Evolutionary conservation across 2,329 filamentous ascomycete species (phyloP).

Genomic region (Lasiodiplodia hormozganensis): DNA sequence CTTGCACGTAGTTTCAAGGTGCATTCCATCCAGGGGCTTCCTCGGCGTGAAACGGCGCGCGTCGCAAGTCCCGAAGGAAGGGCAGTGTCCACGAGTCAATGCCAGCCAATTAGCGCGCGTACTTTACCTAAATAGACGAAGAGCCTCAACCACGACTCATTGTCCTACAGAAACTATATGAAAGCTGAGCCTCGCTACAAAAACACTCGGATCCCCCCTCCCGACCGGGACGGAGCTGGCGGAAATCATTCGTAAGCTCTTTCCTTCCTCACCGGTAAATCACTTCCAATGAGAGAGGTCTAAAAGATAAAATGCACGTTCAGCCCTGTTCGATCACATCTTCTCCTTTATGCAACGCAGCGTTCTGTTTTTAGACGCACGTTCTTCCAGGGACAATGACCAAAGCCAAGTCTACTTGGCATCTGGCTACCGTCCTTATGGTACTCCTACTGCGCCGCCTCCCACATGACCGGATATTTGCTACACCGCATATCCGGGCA

Average conservation of each 20-base stretch:
- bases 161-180: constrained; percentile 1
- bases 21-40: constrained; percentile 11
- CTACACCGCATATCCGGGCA: background rate
- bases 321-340: background rate
- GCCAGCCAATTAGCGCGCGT: constrained; percentile 20
- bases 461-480: constrained; percentile 2
- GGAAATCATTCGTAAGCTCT: constrained; percentile 3
- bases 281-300: background rate
- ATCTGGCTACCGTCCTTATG: background rate
- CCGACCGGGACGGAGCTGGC: constrained; percentile 1
- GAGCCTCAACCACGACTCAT: constrained; percentile 25
- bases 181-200: background rate
- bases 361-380: background rate
- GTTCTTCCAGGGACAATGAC: too few species aligned
- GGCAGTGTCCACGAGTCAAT: constrained; percentile 25
- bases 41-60: constrained; percentile 24
- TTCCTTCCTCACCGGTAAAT: background rate
- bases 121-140: constrained; percentile 16
- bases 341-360: constrained; percentile 12
- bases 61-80: constrained; percentile 15
- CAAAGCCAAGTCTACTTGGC: background rate
- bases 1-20: constrained; percentile 23
- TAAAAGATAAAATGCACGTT: background rate
- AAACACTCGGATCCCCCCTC: background rate
- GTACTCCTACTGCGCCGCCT: constrained; percentile 12